Percentiles rank a stretch among this genome's conserved stretches.
phyloP scores from a whole-genome alignment of 2,329 filamentous ascomycete genomes.

The Epichloe uncinata region DNA sequence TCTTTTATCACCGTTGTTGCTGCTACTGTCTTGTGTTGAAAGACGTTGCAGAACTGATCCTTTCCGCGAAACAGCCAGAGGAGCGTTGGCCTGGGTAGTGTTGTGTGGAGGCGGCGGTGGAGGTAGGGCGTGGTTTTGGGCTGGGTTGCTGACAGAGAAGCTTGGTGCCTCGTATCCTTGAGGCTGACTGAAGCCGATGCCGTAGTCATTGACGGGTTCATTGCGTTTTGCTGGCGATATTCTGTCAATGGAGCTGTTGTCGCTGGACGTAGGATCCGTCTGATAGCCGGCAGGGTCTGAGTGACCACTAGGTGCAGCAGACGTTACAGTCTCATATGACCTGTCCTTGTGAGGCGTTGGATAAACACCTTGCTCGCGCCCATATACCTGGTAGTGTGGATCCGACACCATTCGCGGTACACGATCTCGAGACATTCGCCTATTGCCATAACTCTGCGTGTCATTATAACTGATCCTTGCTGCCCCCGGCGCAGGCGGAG shows the following conservation, averaged over 20 bases:
- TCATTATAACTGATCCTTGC: constrained; percentile 31
- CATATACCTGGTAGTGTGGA: constrained; percentile 25
- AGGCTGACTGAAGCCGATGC: constrained; percentile 40
- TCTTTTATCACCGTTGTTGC: constrained; percentile 47
- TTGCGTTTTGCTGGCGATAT: constrained; percentile 41
- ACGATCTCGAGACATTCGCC: constrained; percentile 10
- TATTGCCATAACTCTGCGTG: constrained; percentile 14
- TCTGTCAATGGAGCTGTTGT: constrained; percentile 83
- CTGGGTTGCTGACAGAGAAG: constrained; percentile 20
- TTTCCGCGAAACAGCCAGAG: constrained; percentile 16
- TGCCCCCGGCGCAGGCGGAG: constrained; percentile 21
- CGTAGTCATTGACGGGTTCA: constrained; percentile 49
- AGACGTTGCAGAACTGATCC: constrained; percentile 9
- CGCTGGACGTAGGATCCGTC: constrained; percentile 75
- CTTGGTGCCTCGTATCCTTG: constrained; percentile 28
- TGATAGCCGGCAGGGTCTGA: constrained; percentile 67
- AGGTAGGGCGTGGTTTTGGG: constrained; percentile 13
- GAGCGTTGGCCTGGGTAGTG: constrained; percentile 9
- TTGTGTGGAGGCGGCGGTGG: constrained; percentile 11
- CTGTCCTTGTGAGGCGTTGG: constrained; percentile 53
- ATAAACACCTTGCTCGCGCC: constrained; percentile 34
- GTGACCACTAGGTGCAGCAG: constrained; percentile 59
- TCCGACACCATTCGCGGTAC: constrained; percentile 33
- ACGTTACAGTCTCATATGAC: constrained; percentile 78
- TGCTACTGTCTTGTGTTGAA: background rate